phyloP scores from a whole-genome alignment of 208 protist species.

The Trypanosoma vivax region DNA sequence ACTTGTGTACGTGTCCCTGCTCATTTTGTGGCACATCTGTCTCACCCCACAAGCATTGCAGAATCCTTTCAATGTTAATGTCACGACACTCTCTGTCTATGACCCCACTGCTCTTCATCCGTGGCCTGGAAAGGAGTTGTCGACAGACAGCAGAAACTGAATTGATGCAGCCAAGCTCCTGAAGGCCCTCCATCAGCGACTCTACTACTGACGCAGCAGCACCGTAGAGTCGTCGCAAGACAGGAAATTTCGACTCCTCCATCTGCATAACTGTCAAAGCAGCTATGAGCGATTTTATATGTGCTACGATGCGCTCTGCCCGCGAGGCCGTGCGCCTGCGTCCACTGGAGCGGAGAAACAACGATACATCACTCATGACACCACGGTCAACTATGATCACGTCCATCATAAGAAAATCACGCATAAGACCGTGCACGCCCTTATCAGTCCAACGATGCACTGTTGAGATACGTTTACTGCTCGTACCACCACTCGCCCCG shows the following conservation, averaged over 20 bases:
- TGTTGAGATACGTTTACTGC: neutral
- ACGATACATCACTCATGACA: constrained; percentile 6
- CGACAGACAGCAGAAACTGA: constrained; percentile 11
- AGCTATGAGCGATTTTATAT: constrained; percentile 23
- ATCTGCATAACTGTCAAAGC: constrained; percentile 24
- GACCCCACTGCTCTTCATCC: neutral
- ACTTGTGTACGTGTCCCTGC: neutral
- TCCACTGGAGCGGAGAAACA: constrained; percentile 4
- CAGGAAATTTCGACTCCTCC: constrained; percentile 1
- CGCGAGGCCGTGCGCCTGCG: neutral
- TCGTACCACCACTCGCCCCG: neutral
- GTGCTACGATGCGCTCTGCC: constrained; percentile 18
- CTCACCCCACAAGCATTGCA: neutral
- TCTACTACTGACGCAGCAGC: constrained; percentile 14
- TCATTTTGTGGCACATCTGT: neutral
- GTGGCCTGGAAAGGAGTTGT: neutral
- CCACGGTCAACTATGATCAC: constrained; percentile 5
- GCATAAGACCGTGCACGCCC: constrained; percentile 1
- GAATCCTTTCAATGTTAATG: neutral
- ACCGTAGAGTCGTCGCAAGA: neutral
- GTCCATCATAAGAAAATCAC: constrained; percentile 8
- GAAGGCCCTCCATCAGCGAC: constrained; percentile 10
- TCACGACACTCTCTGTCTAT: neutral
- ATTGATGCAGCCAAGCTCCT: neutral
- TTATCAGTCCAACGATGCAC: constrained; percentile 4